These are phyloP conservation scores for Chalaropsis ovoidea DNA, from an alignment of 2,329 filamentous ascomycete genomes.

Conservation along the genomic window DNA sequence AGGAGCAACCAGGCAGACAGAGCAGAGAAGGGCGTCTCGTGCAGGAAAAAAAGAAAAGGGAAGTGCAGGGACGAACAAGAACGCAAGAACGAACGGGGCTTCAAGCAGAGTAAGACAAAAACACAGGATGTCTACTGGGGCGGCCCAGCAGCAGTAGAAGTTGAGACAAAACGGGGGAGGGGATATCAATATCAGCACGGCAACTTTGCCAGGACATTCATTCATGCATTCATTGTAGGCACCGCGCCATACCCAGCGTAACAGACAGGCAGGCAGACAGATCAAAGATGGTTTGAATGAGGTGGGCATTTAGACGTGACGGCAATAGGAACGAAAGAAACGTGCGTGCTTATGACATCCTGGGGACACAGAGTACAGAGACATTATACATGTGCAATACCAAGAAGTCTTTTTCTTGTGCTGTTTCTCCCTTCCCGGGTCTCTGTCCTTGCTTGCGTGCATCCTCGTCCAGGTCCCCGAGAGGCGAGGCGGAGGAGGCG, in stretches of 20 bases:
- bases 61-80: not conserved
- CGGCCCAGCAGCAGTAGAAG: constrained; percentile 8
- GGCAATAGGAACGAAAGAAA: not conserved
- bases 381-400: no score
- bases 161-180: constrained; percentile 1
- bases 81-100: constrained; percentile 2
- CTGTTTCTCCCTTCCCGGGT: not conserved
- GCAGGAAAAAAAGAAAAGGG: not conserved
- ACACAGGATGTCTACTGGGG: constrained; percentile 8
- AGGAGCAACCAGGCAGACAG: not conserved
- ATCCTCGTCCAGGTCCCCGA: not conserved
- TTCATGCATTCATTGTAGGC: not conserved
- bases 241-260: not conserved
- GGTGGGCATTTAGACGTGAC: not conserved
- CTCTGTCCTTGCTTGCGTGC: not conserved
- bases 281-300: not conserved
- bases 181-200: not conserved
- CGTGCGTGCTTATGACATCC: no score
- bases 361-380: no score
- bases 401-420: no score
- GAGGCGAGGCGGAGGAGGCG: no score
- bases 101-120: not conserved
- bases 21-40: constrained; percentile 14
- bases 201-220: not conserved
- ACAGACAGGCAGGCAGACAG: not conserved